phyloP scores from a whole-genome alignment of 805 yeast genomes.

The Pachysolen tannophilus region DNA sequence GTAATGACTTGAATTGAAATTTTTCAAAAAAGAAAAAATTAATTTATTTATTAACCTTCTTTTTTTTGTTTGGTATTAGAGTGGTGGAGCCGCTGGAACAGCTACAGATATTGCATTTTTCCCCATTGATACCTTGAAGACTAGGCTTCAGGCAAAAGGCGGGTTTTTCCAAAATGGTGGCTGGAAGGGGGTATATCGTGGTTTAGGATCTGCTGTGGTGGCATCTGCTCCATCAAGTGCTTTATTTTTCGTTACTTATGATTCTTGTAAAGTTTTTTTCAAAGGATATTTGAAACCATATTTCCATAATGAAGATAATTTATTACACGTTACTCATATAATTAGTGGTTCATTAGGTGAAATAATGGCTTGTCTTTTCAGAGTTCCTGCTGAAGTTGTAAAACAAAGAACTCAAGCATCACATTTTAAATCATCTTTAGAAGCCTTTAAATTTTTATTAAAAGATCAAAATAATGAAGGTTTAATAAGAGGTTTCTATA shows the following conservation, averaged over 20 bases:
- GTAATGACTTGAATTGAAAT: too few relatives aligned
- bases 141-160: constrained; percentile 90
- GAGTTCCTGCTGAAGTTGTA: constrained; percentile 96
- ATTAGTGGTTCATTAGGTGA: constrained; percentile 84
- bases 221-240: constrained; percentile 92
- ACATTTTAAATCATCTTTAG: constrained; percentile 47
- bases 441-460: constrained; percentile 57
- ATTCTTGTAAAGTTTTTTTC: constrained; percentile 46
- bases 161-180: constrained; percentile 94
- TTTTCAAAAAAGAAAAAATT: too few relatives aligned
- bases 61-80: too few relatives aligned
- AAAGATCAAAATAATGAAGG: constrained; percentile 71
- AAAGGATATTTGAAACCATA: constrained; percentile 13
- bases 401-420: constrained; percentile 90
- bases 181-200: constrained; percentile 82
- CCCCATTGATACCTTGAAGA: constrained; percentile 93
- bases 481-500: constrained; percentile 66
- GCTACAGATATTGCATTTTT: constrained; percentile 90
- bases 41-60: too few relatives aligned
- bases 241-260: constrained; percentile 77
- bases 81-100: constrained; percentile 96
- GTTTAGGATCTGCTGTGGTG: constrained; percentile 86
- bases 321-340: constrained; percentile 64
- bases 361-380: constrained; percentile 81
- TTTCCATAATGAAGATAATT: constrained; percentile 20